phyloP scores from a whole-genome alignment of 306 rosid genomes.

The Astragalus membranaceus region DNA sequence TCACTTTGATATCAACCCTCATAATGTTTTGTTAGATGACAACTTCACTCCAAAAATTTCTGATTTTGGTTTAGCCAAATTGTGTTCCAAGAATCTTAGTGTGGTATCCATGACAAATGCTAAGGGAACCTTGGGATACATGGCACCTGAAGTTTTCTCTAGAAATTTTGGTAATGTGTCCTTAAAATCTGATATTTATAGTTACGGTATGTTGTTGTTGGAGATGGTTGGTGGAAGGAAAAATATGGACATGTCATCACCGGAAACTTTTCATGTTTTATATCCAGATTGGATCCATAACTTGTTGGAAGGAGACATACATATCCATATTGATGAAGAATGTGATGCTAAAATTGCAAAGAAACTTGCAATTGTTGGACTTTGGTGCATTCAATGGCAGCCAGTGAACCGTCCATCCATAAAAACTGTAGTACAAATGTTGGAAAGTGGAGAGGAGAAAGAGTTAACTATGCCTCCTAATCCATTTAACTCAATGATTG shows the following conservation, averaged over 20 bases:
- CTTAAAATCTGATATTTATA: no score
- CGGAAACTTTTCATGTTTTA: background rate
- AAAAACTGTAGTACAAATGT: background rate
- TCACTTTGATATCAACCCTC: constrained; percentile 2
- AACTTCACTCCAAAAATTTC: background rate
- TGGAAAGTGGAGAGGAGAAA: background rate
- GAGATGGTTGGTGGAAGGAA: constrained; percentile 13
- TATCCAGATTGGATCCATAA: constrained; percentile 10
- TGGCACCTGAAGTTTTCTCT: no score
- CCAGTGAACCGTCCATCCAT: background rate
- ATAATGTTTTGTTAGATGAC: background rate
- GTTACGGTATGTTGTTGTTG: no score
- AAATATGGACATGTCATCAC: background rate
- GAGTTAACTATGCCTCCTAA: background rate
- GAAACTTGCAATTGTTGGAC: constrained; percentile 6
- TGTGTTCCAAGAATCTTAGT: background rate
- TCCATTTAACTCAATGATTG: background rate
- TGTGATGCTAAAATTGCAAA: background rate
- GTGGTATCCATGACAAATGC: background rate
- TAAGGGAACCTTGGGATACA: background rate
- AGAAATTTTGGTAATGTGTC: no score
- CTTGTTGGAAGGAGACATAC: background rate
- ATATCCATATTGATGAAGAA: background rate
- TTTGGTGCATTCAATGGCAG: constrained; percentile 2
- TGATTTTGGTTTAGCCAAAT: constrained; percentile 3